Percentiles rank a stretch among this genome's conserved stretches.
These are phyloP conservation scores for Colletotrichum chrysophilum DNA, from an alignment of 2,329 filamentous ascomycete genomes.

Conservation along the genomic window DNA sequence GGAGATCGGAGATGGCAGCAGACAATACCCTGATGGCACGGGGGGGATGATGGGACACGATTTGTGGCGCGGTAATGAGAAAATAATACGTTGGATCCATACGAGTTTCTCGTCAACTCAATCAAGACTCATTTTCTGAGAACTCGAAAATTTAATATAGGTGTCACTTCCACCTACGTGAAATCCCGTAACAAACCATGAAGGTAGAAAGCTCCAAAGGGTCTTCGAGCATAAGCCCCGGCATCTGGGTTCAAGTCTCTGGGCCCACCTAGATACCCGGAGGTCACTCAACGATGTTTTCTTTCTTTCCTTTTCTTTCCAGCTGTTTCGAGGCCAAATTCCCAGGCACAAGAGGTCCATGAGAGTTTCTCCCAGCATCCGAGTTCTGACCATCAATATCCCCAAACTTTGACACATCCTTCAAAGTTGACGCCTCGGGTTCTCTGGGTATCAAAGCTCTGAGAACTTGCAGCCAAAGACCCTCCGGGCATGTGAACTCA, in stretches of 20 bases:
- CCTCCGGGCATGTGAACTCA: no score
- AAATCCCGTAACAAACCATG: not conserved
- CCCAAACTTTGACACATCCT: no score
- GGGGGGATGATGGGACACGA: not conserved
- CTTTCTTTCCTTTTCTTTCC: not conserved
- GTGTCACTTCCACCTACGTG: not conserved
- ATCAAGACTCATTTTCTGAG: not conserved
- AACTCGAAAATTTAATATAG: accelerated
- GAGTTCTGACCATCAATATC: no score
- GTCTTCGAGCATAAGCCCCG: not conserved
- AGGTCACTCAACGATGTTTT: accelerated
- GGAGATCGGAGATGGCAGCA: not conserved
- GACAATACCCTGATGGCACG: not conserved
- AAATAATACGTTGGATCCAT: not conserved
- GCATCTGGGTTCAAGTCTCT: not conserved
- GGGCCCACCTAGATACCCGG: not conserved
- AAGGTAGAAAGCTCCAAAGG: accelerated
- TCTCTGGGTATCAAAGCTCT: no score
- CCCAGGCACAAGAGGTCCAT: no score
- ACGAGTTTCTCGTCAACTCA: not conserved
- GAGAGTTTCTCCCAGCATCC: no score
- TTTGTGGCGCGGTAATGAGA: not conserved
- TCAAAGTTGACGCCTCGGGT: no score
- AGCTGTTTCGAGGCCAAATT: no score
- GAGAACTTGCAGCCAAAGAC: no score